Percentiles rank a stretch among this genome's conserved stretches.
phyloP scores from a whole-genome alignment of 2,329 filamentous ascomycete genomes.

The Aureobasidium lini region DNA sequence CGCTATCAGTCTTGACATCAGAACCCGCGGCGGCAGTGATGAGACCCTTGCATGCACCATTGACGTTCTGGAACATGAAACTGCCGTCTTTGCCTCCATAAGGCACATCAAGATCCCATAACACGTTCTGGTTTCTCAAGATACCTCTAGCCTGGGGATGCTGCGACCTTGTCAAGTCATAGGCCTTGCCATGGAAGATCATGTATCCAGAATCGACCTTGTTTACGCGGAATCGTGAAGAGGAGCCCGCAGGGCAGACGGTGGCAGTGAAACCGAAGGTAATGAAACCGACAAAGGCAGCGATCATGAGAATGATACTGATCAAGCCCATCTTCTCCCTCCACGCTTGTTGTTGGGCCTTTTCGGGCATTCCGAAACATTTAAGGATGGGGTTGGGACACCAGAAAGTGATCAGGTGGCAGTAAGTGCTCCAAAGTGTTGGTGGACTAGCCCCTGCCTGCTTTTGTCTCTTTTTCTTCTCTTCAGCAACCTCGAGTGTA shows the following conservation, averaged over 20 bases:
- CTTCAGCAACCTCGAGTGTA: conserved; percentile 49
- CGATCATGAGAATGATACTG: conserved; percentile 84
- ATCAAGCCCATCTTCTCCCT: conserved; percentile 96
- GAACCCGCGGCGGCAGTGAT: conserved; percentile 67
- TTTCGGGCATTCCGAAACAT: conserved; percentile 78
- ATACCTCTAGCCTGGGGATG: conserved; percentile 80
- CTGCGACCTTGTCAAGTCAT: conserved; percentile 67
- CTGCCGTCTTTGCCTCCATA: conserved; percentile 80
- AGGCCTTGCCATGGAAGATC: conserved; percentile 92
- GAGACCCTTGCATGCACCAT: conserved; percentile 87
- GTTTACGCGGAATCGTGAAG: conserved; percentile 68
- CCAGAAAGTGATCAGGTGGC: conserved; percentile 90
- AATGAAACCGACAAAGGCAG: conserved; percentile 83
- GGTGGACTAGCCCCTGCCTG: conserved; percentile 66
- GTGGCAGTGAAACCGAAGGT: conserved; percentile 92
- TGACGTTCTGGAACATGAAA: conserved; percentile 97
- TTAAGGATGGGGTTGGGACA: conserved; percentile 74
- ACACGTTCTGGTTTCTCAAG: conserved; percentile 64
- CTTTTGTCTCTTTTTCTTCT: conserved; percentile 50
- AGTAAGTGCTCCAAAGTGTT: conserved; percentile 93
- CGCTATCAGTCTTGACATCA: conserved; percentile 67
- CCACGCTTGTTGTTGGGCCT: conserved; percentile 87
- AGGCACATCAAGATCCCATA: conserved; percentile 77
- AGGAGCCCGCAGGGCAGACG: conserved; percentile 68
- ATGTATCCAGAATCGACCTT: conserved; percentile 75